Evolutionary conservation across 1,284 basidiomycete species (phyloP), one percentile per base, ranked within the genome.

Genomic region (Pholiota adiposa): DNA sequence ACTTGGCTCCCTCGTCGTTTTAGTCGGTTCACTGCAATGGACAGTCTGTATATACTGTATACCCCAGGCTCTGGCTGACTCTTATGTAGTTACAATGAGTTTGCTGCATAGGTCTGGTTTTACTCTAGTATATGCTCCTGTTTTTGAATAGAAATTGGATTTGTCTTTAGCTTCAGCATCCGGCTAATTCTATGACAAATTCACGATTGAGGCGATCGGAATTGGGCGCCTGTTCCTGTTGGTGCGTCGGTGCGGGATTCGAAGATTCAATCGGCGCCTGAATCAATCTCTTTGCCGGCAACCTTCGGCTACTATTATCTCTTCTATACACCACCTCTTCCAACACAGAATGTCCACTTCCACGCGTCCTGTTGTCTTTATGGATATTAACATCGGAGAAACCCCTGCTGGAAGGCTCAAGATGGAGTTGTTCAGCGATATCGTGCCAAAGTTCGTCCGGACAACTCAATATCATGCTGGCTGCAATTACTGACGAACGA

Each of bases 371-470:
- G 79, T 98, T 57, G 96, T 98, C 40, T 99, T 98, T 75, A 96
- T 99, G 85, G 97, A 99, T 73, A 82, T 98, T 63, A 87, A 93
- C 52, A 97, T 98, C 51, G 97, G 97, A 31, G 97, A 98, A 75
- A 96, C 93, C 0, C 90, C 94, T 38, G 94, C 93, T 4, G 97
- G 97, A 3, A 80, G 97, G 25, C 83, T 99, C 70, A 98, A 98
- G 79, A 97, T 98, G 87, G 97, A 96, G 73, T 79, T 97, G 12
- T 97, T 95, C 76, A 92, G 86, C 63, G 96, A 97, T 70, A 87
- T 96, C 52, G 93, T 93, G 0, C 95, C 96, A 52, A 95, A 92
- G 94, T 92, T 74, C 9, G 46, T 54, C n/a, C 21, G 7, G 9
- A 11, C 33, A 27, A 14, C 8, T 16, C 14, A 29, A 41, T 41